A percentile compares a stretch with the other conserved stretches of the same genome.
Evolutionary conservation across 371 early-diverging fungal genomes (phyloP).

Genomic region (Blakeslea trispora): DNA sequence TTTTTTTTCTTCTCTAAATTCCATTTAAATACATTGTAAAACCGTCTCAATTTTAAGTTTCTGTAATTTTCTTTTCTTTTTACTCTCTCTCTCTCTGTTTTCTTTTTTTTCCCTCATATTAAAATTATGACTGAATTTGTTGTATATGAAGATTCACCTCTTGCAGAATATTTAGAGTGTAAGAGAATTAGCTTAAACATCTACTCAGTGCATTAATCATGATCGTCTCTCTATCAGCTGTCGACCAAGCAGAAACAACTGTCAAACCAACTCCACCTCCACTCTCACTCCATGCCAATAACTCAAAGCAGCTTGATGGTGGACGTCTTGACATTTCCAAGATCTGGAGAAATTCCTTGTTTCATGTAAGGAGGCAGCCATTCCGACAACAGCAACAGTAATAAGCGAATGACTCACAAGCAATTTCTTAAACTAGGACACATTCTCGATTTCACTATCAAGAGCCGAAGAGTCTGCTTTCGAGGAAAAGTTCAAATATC

Average conservation of each 20-base stretch:
- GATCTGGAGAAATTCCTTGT: constrained; percentile 42
- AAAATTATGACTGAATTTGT: constrained; percentile 61
- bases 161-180: constrained; percentile 70
- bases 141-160: constrained; percentile 74
- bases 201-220: background rate
- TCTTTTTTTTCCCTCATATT: background rate
- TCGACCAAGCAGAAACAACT: constrained; percentile 44
- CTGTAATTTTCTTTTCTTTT: background rate
- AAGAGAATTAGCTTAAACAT: constrained; percentile 4
- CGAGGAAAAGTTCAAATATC: constrained; percentile 68
- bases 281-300: constrained; percentile 4
- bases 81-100: background rate
- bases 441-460: constrained; percentile 44
- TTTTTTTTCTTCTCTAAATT: too few species aligned
- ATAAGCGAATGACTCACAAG: background rate
- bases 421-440: constrained; percentile 24
- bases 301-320: background rate
- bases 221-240: constrained; percentile 38
- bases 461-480: constrained; percentile 60
- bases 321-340: constrained; percentile 23
- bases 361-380: constrained; percentile 41
- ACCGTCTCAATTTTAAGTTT: too few species aligned
- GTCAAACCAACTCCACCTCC: constrained; percentile 35
- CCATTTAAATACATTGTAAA: too few species aligned
- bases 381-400: too few species aligned